Conservation (phyloP, 208 protist genomes). For the Trypanosoma melophagium region DNA sequence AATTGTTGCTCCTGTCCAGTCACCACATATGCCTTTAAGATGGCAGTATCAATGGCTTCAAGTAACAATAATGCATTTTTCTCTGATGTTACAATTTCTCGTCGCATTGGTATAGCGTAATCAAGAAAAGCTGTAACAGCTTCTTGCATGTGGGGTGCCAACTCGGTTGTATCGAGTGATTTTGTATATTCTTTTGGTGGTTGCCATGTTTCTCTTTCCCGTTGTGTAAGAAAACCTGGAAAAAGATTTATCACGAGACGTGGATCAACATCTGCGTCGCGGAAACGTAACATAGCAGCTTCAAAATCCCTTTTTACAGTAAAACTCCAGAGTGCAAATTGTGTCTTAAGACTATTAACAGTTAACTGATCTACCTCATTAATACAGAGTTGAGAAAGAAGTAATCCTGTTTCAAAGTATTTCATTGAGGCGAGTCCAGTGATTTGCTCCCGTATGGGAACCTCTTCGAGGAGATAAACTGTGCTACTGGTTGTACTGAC, state of each 20-base stretch:
- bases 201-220: slow-evolving; percentile 11
- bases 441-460: slow-evolving; percentile 31
- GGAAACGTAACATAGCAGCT: slow-evolving; percentile 45
- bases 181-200: slow-evolving; percentile 13
- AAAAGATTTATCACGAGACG: slow-evolving; percentile 54
- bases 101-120: slow-evolving; percentile 21
- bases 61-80: slow-evolving; percentile 18
- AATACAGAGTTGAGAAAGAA: slow-evolving; percentile 62
- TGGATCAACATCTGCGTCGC: slow-evolving; percentile 41
- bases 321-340: slow-evolving; percentile 52
- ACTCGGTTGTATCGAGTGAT: slow-evolving; percentile 2
- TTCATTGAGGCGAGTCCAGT: slow-evolving; percentile 27
- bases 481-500: slow-evolving; percentile 24
- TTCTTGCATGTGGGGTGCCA: slow-evolving; percentile 14
- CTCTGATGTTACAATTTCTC: slow-evolving; percentile 12
- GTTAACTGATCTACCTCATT: slow-evolving; percentile 40
- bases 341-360: slow-evolving; percentile 30
- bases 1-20: slow-evolving; percentile 43
- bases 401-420: slow-evolving; percentile 38
- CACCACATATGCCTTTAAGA: slow-evolving; percentile 41
- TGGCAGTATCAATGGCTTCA: slow-evolving; percentile 46
- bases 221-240: slow-evolving; percentile 29
- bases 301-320: slow-evolving; percentile 27
- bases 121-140: slow-evolving; percentile 29
- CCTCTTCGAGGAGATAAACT: slow-evolving; percentile 39